phyloP scores from a whole-genome alignment of 2,329 filamentous ascomycete genomes.

The Domatiomyces globalis region DNA sequence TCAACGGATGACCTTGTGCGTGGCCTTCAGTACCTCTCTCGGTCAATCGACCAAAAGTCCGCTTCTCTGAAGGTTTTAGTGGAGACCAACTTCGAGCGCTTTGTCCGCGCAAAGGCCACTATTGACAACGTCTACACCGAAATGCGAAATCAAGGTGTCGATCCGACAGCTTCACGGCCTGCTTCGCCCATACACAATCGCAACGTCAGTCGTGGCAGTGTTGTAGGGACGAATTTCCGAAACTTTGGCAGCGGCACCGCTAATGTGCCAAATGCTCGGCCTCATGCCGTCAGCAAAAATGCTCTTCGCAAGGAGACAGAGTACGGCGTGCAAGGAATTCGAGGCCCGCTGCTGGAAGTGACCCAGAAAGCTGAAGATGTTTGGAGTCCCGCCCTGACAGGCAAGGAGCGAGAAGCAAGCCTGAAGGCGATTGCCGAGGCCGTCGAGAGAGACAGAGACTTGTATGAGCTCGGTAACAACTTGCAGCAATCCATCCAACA shows the following conservation, averaged over 20 bases:
- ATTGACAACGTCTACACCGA: constrained; percentile 98
- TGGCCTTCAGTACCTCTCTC: constrained; percentile 73
- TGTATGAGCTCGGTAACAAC: constrained; percentile 65
- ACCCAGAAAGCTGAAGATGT: constrained; percentile 92
- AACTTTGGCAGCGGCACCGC: constrained; percentile 35
- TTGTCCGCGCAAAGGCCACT: constrained; percentile 91
- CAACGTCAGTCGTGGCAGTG: constrained; percentile 51
- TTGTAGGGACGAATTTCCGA: constrained; percentile 36
- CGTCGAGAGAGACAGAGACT: constrained; percentile 63
- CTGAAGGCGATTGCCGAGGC: constrained; percentile 63
- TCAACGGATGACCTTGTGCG: constrained; percentile 67
- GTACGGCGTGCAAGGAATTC: constrained; percentile 78
- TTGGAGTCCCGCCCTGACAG: constrained; percentile 87
- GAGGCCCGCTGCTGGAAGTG: constrained; percentile 72
- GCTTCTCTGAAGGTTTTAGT: constrained; percentile 91
- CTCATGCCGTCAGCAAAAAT: constrained; percentile 61
- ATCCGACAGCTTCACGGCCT: constrained; percentile 26
- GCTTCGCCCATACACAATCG: constrained; percentile 41
- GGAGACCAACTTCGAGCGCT: constrained; percentile 95
- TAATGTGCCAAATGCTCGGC: constrained; percentile 24
- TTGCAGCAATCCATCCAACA: constrained; percentile 77
- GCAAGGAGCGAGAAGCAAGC: constrained; percentile 77
- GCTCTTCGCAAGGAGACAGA: constrained; percentile 85
- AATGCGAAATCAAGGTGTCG: constrained; percentile 62
- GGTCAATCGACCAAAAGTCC: constrained; percentile 94